Evolutionary conservation across 441 rosid genomes (phyloP), one percentile per base, ranked within the genome.

Genomic region (Syzygium malaccense): DNA sequence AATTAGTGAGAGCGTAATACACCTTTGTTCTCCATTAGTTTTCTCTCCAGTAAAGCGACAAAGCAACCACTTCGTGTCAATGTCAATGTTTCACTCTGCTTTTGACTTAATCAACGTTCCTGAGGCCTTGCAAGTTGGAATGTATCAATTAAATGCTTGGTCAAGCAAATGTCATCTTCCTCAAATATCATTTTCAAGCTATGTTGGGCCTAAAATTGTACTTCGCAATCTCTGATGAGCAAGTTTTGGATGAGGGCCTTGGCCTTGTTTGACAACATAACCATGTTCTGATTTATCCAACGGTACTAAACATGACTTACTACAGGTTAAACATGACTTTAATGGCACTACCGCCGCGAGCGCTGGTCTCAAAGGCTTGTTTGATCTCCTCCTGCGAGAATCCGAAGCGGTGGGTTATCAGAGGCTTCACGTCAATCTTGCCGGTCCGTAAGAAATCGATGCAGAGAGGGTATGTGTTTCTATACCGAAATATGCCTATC

Each of bases 271-370:
- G 75, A 64, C 75, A 30, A 7, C 75, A 64, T 30, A 4, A 9
- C 41, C 3, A 30, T 30, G n/a, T 23, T 75, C 10, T 19, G 49
- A 37, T 33, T 71, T 10, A 33, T 71, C 33, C 48, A 37, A 3
- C 8, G 18, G 49, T 10, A 11, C 5, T 41, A 45, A 75, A 41
- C 49, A 41, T 37, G 8, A 26, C 51, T 75, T 3, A 7, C 83
- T 75, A 96, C 71, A 98, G 97, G 92, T 97, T 98, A 88, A 98
- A 95, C 99, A 96, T 96, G 89, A 98, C 98, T 91, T 97, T 97
- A 80, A 97, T 96, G 87, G 98, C 98, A 54, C 92, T 90, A 20
- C 99, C 95, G 20, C 99, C 99, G 25, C 92, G 90, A 86, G 99
- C 98, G 88, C 97, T 96, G 51, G 98, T 95, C 89, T 96, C 98